A percentile compares a stretch with the other conserved stretches of the same genome.
Conservation (phyloP, 2,329 filamentous ascomycete genomes). For the Ophiostoma himal-ulmi region DNA sequence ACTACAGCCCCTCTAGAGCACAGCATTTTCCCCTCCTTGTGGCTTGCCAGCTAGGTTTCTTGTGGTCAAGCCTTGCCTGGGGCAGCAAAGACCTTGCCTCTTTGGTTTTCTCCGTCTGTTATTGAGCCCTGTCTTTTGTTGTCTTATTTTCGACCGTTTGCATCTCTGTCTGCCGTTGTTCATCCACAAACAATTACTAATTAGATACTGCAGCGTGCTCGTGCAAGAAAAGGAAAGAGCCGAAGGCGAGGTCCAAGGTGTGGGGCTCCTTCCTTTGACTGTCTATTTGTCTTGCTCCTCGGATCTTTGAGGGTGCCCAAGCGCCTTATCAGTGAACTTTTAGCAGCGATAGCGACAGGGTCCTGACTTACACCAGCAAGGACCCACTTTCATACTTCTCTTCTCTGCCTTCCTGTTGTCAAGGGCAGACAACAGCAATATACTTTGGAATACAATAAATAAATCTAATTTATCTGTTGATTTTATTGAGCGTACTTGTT, state of each 20-base stretch:
- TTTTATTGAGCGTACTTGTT: not conserved
- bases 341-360: not conserved
- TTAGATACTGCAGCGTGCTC: not conserved
- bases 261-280: not conserved
- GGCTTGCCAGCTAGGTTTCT: slow-evolving; percentile 10
- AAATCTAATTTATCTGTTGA: not conserved
- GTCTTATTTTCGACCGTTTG: not conserved
- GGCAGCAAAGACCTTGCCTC: not conserved
- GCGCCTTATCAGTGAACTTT: not conserved
- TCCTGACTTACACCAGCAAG: slow-evolving; percentile 6
- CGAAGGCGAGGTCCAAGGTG: not conserved
- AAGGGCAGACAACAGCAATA: not conserved
- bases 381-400: not conserved
- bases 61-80: not conserved
- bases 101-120: not conserved
- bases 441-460: not conserved
- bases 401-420: not conserved
- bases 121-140: not conserved
- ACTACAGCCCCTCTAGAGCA: not conserved
- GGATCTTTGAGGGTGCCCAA: slow-evolving; percentile 5
- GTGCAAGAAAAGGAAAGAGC: not conserved
- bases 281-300: not conserved
- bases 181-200: no score
- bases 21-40: not conserved
- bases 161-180: not conserved